Evolutionary conservation across 2,329 filamentous ascomycete species (phyloP).

Genomic region (Tolypocladium amazonense): DNA sequence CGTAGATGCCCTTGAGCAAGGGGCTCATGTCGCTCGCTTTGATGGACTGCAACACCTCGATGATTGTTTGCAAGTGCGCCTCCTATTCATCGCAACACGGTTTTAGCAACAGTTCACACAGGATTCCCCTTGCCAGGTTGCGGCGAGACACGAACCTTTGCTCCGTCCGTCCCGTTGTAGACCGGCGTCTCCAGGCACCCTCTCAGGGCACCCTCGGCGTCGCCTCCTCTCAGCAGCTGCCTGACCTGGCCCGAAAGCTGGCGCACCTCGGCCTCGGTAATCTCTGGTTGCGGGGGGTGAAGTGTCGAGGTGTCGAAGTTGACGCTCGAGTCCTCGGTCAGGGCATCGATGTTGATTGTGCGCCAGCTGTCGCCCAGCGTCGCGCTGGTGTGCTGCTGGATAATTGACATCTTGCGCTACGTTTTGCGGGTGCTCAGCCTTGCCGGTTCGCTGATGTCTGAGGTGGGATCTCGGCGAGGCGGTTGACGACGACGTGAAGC

Average conservation of each 20-base stretch:
- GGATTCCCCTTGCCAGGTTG: neutral
- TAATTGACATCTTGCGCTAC: constrained; percentile 46
- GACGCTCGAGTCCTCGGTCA: constrained; percentile 78
- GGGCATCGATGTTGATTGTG: constrained; percentile 87
- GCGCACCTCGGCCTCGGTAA: constrained; percentile 69
- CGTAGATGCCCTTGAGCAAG: constrained; percentile 72
- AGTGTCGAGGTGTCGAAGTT: constrained; percentile 89
- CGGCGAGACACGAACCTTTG: constrained; percentile 34
- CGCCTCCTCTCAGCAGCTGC: constrained; percentile 77
- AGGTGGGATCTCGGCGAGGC: neutral
- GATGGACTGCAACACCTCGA: constrained; percentile 92
- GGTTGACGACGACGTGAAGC: neutral
- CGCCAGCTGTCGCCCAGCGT: constrained; percentile 59
- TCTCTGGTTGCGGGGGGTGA: constrained; percentile 63
- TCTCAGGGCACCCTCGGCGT: constrained; percentile 76
- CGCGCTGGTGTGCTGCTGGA: constrained; percentile 51
- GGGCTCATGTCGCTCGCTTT: constrained; percentile 93
- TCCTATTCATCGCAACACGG: constrained; percentile 42
- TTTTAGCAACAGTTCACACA: neutral
- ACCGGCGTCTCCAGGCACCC: constrained; percentile 79
- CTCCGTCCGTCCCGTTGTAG: constrained; percentile 49
- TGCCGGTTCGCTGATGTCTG: neutral
- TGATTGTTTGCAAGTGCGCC: constrained; percentile 74
- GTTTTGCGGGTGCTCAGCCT: neutral
- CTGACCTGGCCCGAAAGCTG: constrained; percentile 70